Evolutionary conservation across 129 eudicot species (phyloP).

Genomic region (Tagetes erecta): DNA sequence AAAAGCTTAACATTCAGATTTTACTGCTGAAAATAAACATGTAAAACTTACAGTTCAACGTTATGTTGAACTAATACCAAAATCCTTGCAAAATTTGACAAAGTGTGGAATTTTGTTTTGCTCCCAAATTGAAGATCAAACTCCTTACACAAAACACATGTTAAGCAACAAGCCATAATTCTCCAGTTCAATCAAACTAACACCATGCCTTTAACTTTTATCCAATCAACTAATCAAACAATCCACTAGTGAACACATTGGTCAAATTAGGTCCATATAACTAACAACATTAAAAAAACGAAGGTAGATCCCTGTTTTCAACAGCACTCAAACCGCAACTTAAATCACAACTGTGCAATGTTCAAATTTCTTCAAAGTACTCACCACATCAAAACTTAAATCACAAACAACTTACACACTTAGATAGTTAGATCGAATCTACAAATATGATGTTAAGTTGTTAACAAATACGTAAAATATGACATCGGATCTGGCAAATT

Average conservation of each 20-base stretch:
- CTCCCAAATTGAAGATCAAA: neutral
- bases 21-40: slow-evolving; percentile 1
- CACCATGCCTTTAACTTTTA: neutral
- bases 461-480: too few species aligned
- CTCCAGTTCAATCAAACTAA: neutral
- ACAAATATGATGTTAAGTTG: too few species aligned
- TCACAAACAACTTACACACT: too few species aligned
- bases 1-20: neutral
- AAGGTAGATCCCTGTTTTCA: neutral
- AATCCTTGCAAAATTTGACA: neutral
- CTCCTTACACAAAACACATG: neutral
- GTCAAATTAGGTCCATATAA: neutral
- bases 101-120: neutral
- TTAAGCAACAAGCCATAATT: neutral
- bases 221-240: neutral
- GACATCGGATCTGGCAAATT: too few species aligned
- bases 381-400: too few species aligned
- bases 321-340: neutral
- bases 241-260: neutral
- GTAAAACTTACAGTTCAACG: neutral
- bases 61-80: too few species aligned
- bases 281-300: neutral
- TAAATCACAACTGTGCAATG: too few species aligned
- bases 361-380: too few species aligned
- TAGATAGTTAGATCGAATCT: too few species aligned